Base-by-base conservation (phyloP, 2,329 filamentous ascomycete genomes). In the Neonectria punicea region DNA sequence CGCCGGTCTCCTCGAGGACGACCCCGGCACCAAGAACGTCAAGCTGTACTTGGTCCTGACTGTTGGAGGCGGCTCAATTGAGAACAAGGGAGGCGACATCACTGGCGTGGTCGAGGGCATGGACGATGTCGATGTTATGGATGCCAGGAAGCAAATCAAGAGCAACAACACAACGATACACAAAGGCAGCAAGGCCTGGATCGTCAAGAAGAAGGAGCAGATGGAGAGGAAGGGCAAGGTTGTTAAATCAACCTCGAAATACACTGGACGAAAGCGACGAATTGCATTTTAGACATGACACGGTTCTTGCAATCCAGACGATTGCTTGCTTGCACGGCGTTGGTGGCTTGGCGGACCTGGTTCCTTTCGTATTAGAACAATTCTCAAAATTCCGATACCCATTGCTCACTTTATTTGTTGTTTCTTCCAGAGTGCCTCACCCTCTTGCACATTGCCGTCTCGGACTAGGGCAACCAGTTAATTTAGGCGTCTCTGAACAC, bases 31-130 rank as follows among this genome's bases (percentile, higher is more conserved):
- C 41, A 99, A 99, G 86, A 98, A 94, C 76, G 89, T 91, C 71
- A 99, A 99, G 84, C 84, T 97, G n/a, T 99, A 99, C 78, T 85
- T 99, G 2, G 95, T 99, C 0, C 82, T 99, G 34, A 98, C 94
- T 0, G 96, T 97, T 1, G 96, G 95, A 34, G 89, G 88, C 4
- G 81, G 80, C 0, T 81, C 80, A 1, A 76, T 82, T 1, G 81
- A 83, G 2, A 83, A 82, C 34, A 80, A 78, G 49, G 86, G 87
- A 2, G 91, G 92, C 9, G 94, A 97, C 77, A 98, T 99, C 68
- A 98, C 94, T 0, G 92, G 93, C 6, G 92, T 97, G 3, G 93
- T 99, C 13, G 87, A 90, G 65, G 93, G 92, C 2, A 93, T 98
- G 93, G 92, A 96, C 20, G 92, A 87, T 44, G 93, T 98, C 7